Conservation (phyloP, 73 alveolate species). For the Loxodes magnus region DNA sequence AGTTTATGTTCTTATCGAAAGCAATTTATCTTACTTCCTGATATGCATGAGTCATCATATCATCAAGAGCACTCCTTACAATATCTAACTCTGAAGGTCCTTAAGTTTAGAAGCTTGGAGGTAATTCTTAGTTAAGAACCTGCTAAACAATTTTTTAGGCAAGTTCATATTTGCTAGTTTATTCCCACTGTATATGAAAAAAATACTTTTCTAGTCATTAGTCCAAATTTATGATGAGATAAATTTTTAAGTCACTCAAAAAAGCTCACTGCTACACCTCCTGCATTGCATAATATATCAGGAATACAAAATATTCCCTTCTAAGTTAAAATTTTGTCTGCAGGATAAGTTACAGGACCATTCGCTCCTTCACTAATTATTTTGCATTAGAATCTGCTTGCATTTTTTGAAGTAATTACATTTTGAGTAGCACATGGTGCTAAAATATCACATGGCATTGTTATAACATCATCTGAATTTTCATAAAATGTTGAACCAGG, state of each 20-base stretch:
- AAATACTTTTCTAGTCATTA: conserved; percentile 52
- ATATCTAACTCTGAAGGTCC: conserved; percentile 44
- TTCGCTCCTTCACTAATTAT: conserved; percentile 60
- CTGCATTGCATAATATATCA: conserved; percentile 66
- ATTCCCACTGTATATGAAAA: too few relatives aligned
- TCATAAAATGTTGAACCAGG: conserved; percentile 29
- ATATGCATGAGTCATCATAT: conserved; percentile 37
- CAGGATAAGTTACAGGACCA: conserved; percentile 59
- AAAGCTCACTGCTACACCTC: conserved; percentile 81
- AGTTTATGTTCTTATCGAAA: too few relatives aligned
- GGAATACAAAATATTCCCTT: conserved; percentile 65
- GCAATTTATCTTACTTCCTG: too few relatives aligned
- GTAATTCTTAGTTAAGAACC: too few relatives aligned
- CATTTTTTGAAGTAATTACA: conserved; percentile 40
- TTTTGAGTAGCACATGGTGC: conserved; percentile 50
- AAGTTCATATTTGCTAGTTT: conserved; percentile 32
- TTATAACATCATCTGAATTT: conserved; percentile 31
- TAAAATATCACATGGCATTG: conserved; percentile 48
- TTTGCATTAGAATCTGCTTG: conserved; percentile 50
- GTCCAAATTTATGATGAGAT: conserved; percentile 61
- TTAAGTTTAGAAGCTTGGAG: too few relatives aligned
- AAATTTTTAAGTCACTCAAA: conserved; percentile 80
- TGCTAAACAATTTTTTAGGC: not conserved
- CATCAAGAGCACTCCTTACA: conserved; percentile 50
- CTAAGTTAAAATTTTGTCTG: conserved; percentile 35